These are phyloP conservation scores for Wickerhamomyces kurtzmanii DNA, from an alignment of 805 yeast genomes.

Conservation along the genomic window DNA sequence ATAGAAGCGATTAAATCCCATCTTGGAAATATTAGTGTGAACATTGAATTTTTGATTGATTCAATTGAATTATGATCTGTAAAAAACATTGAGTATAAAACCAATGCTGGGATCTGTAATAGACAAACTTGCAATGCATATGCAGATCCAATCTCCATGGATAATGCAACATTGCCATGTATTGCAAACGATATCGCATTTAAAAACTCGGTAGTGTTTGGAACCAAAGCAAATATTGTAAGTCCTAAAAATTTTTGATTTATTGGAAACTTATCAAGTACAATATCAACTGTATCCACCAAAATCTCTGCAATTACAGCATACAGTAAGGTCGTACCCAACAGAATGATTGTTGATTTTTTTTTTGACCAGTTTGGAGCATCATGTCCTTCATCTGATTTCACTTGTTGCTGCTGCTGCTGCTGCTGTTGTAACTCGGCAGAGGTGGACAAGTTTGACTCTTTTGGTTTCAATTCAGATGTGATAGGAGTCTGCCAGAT, in stretches of 20 bases:
- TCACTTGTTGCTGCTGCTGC: constrained; percentile 7
- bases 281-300: constrained; percentile 88
- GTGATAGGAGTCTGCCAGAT: constrained; percentile 77
- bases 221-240: constrained; percentile 92
- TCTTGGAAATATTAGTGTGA: constrained; percentile 82
- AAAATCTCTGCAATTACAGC: constrained; percentile 92
- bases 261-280: constrained; percentile 67
- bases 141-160: constrained; percentile 98
- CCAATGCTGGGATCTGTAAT: constrained; percentile 87
- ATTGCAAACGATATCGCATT: constrained; percentile 96
- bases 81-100: constrained; percentile 57
- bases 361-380: constrained; percentile 94
- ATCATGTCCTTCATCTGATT: constrained; percentile 58
- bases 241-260: constrained; percentile 87
- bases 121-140: constrained; percentile 93
- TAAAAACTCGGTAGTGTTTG: constrained; percentile 92
- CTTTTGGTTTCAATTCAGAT: constrained; percentile 16
- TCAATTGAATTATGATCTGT: constrained; percentile 23
- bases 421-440: constrained; percentile 3
- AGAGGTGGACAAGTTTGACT: constrained; percentile 3
- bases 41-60: constrained; percentile 34
- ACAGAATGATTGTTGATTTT: constrained; percentile 73
- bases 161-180: constrained; percentile 90
- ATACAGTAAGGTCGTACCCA: constrained; percentile 78
- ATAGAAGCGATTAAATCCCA: constrained; percentile 91